These are phyloP conservation scores for Talaromyces sp. DNA, from an alignment of 2,329 filamentous ascomycete species.

Conservation along the genomic window DNA sequence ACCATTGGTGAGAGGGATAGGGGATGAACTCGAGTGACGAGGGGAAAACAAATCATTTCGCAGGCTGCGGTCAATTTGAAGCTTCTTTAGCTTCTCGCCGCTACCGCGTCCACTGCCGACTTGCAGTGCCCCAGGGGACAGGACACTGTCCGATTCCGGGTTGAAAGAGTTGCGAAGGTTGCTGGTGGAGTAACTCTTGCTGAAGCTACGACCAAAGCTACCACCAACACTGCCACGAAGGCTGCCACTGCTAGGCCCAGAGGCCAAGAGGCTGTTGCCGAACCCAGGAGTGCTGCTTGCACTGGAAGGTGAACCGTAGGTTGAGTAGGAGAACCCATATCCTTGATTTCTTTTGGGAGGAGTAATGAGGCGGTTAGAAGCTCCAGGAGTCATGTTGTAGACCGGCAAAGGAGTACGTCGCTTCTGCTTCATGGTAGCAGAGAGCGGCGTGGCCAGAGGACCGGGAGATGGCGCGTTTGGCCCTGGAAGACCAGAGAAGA, in stretches of 20 bases:
- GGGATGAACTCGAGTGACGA: conserved; percentile 40
- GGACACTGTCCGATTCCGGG: conserved; percentile 75
- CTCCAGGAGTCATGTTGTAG: conserved; percentile 82
- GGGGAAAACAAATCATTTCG: conserved; percentile 64
- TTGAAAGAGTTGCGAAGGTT: conserved; percentile 82
- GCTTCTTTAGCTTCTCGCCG: conserved; percentile 77
- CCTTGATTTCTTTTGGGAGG: conserved; percentile 74
- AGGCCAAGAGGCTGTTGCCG: conserved; percentile 63
- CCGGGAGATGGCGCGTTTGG: conserved; percentile 72
- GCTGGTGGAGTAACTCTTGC: conserved; percentile 86
- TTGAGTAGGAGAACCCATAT: conserved; percentile 91
- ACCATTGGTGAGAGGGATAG: conserved; percentile 39
- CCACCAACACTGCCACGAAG: conserved; percentile 36
- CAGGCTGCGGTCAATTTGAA: conserved; percentile 88
- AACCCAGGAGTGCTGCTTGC: conserved; percentile 68
- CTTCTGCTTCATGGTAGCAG: conserved; percentile 73
- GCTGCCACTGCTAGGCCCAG: conserved; percentile 13
- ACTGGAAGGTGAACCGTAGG: conserved; percentile 79
- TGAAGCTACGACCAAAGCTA: conserved; percentile 71
- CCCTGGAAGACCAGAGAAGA: conserved; percentile 74
- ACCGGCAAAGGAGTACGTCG: conserved; percentile 80
- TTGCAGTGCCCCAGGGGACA: conserved; percentile 83
- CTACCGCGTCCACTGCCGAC: conserved; percentile 67
- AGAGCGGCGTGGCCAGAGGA: conserved; percentile 87
- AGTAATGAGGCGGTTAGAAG: conserved; percentile 76